These are phyloP conservation scores for Fraxinus pennsylvanica DNA, from an alignment of 257 asterid species.

Conservation along the genomic window DNA sequence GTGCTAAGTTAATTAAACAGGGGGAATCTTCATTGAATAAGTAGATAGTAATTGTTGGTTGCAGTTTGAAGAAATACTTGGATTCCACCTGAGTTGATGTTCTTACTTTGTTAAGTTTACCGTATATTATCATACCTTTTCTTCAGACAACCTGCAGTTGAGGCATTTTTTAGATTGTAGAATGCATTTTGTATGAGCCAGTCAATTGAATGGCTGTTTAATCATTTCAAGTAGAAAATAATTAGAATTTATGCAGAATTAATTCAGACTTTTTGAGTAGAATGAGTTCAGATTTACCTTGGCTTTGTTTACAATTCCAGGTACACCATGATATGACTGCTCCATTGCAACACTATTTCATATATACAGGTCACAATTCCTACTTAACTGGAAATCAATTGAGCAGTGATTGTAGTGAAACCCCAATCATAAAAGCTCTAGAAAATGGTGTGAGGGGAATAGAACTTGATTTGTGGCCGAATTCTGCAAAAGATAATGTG, in stretches of 20 bases:
- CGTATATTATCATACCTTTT: too few species aligned
- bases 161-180: neutral
- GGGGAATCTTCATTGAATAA: neutral
- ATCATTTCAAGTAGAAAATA: neutral
- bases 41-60: neutral
- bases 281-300: constrained; percentile 21
- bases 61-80: too few species aligned
- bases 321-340: constrained; percentile 96
- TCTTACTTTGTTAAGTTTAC: too few species aligned
- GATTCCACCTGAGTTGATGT: neutral
- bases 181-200: neutral
- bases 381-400: constrained; percentile 90
- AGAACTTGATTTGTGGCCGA: constrained; percentile 93
- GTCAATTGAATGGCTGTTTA: neutral
- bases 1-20: neutral
- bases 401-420: constrained; percentile 91
- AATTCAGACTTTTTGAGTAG: constrained; percentile 7
- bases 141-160: neutral
- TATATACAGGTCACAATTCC: constrained; percentile 93
- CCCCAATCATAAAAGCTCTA: constrained; percentile 69
- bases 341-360: constrained; percentile 94
- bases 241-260: constrained; percentile 1
- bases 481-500: constrained; percentile 66
- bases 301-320: constrained; percentile 53
- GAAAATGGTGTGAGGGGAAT: constrained; percentile 92